A percentile compares a stretch with the other conserved stretches of the same genome.
Conservation (phyloP, 805 yeast genomes). For the Saccharomycopsis fermentans region DNA sequence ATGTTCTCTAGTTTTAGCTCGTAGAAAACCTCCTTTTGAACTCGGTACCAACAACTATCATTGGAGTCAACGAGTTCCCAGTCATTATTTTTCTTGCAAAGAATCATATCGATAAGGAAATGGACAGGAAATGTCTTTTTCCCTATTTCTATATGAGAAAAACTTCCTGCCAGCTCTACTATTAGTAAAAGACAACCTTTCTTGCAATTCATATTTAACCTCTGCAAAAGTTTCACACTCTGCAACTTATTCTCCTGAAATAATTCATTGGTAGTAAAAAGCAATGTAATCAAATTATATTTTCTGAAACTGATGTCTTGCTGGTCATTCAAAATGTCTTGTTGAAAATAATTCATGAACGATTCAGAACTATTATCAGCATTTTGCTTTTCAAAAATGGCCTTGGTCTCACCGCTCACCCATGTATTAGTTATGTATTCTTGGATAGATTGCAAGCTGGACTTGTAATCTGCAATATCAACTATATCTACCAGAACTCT, state of each 20-base stretch:
- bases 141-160: constrained; percentile 71
- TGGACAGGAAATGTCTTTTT: constrained; percentile 73
- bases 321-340: constrained; percentile 29
- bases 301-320: constrained; percentile 22
- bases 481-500: constrained; percentile 38
- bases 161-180: constrained; percentile 85
- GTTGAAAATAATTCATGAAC: constrained; percentile 26
- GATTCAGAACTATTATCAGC: constrained; percentile 22
- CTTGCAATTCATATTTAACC: constrained; percentile 39
- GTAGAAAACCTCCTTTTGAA: constrained; percentile 43
- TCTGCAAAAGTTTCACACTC: constrained; percentile 50
- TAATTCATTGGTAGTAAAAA: constrained; percentile 83
- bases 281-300: constrained; percentile 50
- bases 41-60: constrained; percentile 78
- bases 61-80: constrained; percentile 60
- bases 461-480: constrained; percentile 74
- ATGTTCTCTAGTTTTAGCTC: constrained; percentile 71
- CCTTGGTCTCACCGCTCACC: constrained; percentile 29
- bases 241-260: constrained; percentile 57
- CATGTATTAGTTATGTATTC: constrained; percentile 39
- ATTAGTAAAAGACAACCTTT: constrained; percentile 53
- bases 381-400: background rate
- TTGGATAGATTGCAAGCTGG: constrained; percentile 38
- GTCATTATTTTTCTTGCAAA: constrained; percentile 34
- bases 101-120: constrained; percentile 62